phyloP scores from a whole-genome alignment of 768 basidiomycete genomes.

The Pleurotus cornucopiae region DNA sequence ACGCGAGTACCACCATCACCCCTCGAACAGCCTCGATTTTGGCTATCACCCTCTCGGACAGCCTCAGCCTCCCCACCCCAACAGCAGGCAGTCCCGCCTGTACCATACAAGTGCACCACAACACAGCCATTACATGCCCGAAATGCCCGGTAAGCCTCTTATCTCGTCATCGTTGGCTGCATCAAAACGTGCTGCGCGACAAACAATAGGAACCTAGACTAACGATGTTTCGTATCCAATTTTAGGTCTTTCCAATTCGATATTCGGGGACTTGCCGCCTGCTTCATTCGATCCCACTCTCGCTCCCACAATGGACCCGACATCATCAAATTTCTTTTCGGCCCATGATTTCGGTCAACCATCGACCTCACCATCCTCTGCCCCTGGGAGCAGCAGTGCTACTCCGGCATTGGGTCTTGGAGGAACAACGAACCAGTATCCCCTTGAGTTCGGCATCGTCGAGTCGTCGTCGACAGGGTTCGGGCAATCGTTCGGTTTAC shows the following conservation, averaged over 20 bases:
- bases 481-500: conserved; percentile 15
- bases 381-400: neutral
- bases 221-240: conserved; percentile 13
- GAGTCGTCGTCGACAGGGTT: conserved; percentile 22
- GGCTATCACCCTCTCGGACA: conserved; percentile 18
- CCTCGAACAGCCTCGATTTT: conserved; percentile 11
- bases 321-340: conserved; percentile 12
- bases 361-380: neutral
- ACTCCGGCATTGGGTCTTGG: too few relatives aligned
- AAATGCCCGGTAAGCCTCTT: conserved; percentile 38
- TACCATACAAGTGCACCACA: neutral
- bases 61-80: conserved; percentile 19
- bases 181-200: too few relatives aligned
- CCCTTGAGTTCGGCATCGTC: too few relatives aligned
- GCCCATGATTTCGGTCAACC: conserved; percentile 10
- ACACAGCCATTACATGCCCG: conserved; percentile 27
- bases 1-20: neutral
- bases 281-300: conserved; percentile 27
- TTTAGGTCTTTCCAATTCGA: conserved; percentile 33
- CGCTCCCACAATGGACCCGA: neutral
- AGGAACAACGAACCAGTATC: too few relatives aligned
- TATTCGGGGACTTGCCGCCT: conserved; percentile 31
- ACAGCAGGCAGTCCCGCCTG: conserved; percentile 10
- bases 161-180: conserved; percentile 5
- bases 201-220: conserved; percentile 11